Conservation (phyloP, 108 stramenopile genomes). For the Nitzschia inconspicua region DNA sequence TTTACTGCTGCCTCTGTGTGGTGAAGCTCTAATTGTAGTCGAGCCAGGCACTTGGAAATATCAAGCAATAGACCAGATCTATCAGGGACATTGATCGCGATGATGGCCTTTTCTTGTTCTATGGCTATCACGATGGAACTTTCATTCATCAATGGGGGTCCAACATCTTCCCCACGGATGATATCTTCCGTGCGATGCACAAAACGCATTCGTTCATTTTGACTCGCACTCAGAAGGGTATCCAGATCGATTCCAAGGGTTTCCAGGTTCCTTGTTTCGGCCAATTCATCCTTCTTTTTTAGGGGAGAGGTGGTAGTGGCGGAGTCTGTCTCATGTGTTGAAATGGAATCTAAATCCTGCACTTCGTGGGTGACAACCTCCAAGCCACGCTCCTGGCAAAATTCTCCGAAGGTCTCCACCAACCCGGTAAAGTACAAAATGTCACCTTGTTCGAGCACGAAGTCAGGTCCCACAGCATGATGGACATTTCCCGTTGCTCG, state of each 20-base stretch:
- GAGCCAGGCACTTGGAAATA: conserved; percentile 62
- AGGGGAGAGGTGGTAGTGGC: no score
- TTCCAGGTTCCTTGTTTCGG: no score
- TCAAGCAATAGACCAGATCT: conserved; percentile 63
- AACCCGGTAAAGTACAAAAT: conserved; percentile 84
- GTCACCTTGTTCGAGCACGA: conserved; percentile 81
- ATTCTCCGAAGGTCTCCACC: conserved; percentile 73
- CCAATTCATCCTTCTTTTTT: no score
- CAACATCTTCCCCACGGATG: no score
- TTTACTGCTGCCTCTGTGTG: conserved; percentile 79
- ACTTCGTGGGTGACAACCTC: conserved; percentile 78
- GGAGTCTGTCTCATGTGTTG: no score
- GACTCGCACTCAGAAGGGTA: no score
- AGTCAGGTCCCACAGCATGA: conserved; percentile 85
- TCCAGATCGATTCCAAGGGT: no score
- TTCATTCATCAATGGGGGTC: background rate
- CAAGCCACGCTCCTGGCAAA: conserved; percentile 80
- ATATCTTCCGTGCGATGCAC: no score
- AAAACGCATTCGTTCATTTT: no score
- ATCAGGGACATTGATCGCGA: conserved; percentile 50
- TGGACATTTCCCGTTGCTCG: conserved; percentile 79
- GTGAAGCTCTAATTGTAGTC: conserved; percentile 52
- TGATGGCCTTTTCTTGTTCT: conserved; percentile 55
- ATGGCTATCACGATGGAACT: conserved; percentile 40
- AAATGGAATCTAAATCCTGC: background rate